phyloP scores from a whole-genome alignment of 1,139 yeast genomes.

The Debaryomycetaceae sp. region DNA sequence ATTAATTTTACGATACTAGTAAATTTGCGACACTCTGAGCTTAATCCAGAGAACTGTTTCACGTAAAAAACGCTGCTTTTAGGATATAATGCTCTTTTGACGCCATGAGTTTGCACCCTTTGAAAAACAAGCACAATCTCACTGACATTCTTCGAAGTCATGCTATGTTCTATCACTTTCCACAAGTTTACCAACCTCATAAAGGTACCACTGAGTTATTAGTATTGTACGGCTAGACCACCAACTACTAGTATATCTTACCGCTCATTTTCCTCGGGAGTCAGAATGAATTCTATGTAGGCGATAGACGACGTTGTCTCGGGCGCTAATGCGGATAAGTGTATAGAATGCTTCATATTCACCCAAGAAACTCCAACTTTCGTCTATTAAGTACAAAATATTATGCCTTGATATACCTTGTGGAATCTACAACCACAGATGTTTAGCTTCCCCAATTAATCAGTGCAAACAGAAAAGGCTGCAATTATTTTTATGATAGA shows the following conservation, averaged over 20 bases:
- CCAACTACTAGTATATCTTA: constrained; percentile 2
- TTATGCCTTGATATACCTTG: too few species aligned
- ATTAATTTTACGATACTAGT: constrained; percentile 16
- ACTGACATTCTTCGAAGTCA: constrained; percentile 1
- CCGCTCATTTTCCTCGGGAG: not conserved
- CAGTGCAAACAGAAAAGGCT: not conserved
- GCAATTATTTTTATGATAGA: not conserved
- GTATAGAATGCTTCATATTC: constrained; percentile 1
- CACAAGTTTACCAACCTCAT: constrained; percentile 3
- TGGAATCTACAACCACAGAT: too few species aligned
- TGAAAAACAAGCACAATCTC: constrained; percentile 3
- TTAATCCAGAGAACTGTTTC: constrained; percentile 5
- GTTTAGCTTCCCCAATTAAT: not conserved
- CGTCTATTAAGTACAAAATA: too few species aligned
- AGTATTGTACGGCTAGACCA: constrained; percentile 1
- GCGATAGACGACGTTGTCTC: not conserved
- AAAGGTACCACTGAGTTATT: constrained; percentile 1
- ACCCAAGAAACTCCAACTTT: too few species aligned
- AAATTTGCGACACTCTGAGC: constrained; percentile 8
- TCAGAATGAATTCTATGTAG: not conserved
- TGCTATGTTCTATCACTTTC: constrained; percentile 3
- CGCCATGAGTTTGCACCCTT: not conserved
- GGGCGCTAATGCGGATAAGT: not conserved
- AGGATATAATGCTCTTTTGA: not conserved
- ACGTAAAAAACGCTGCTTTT: constrained; percentile 1